Evolutionary conservation across 176 grass and related monocot genomes (phyloP).

Genomic region (Aegilops tauschii): DNA sequence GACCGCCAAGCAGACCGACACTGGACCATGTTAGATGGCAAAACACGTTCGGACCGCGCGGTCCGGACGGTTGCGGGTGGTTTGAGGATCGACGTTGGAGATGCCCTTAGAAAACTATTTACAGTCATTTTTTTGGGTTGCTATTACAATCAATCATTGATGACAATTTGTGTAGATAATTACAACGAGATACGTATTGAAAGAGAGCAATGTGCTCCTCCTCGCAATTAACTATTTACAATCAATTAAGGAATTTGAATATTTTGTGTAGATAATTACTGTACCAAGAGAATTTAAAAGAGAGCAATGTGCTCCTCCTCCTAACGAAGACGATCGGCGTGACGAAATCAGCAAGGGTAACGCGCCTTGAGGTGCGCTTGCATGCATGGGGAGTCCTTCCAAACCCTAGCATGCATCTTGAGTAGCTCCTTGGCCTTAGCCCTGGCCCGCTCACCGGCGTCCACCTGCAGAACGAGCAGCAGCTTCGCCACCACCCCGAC

Average conservation of each 20-base stretch:
- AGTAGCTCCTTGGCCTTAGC: slow-evolving; percentile 70
- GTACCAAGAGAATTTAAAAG: neutral
- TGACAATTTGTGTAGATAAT: no score
- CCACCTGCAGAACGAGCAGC: slow-evolving; percentile 53
- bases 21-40: no score
- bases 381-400: slow-evolving; percentile 85
- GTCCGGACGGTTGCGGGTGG: no score
- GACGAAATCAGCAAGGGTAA: slow-evolving; percentile 41
- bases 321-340: neutral
- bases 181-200: no score
- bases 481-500: slow-evolving; percentile 73
- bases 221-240: neutral
- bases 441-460: slow-evolving; percentile 26
- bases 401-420: slow-evolving; percentile 65
- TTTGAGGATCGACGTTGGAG: no score
- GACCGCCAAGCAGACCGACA: no score
- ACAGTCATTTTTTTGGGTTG: no score
- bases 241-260: neutral
- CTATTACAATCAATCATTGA: no score
- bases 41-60: no score
- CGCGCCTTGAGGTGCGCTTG: slow-evolving; percentile 32
- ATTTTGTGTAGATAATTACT: neutral
- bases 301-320: slow-evolving; percentile 7
- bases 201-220: slow-evolving; percentile 4
- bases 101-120: no score